Evolutionary conservation across 768 basidiomycete species (phyloP).

Genomic region (Gelatoporia subvermispora): DNA sequence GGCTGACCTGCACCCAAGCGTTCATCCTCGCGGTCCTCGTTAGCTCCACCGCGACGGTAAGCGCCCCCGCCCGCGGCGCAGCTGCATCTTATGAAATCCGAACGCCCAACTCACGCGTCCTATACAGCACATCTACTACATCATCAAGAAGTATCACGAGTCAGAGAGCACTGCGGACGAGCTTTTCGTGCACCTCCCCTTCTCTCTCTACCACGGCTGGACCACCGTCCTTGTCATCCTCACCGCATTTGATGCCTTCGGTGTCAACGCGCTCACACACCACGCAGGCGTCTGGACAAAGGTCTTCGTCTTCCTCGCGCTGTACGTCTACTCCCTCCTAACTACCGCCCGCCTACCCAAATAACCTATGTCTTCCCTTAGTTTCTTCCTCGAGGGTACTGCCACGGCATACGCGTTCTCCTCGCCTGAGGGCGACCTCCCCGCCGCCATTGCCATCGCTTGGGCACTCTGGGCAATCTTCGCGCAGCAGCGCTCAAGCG

Average conservation of each 20-base stretch:
- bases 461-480: constrained; percentile 95
- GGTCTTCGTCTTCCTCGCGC: constrained; percentile 88
- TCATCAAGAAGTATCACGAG: constrained; percentile 82
- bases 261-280: constrained; percentile 62
- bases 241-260: constrained; percentile 86
- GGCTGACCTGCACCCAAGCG: constrained; percentile 49
- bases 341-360: too few relatives aligned
- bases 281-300: constrained; percentile 86
- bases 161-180: constrained; percentile 68
- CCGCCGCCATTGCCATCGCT: constrained; percentile 85
- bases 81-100: background rate
- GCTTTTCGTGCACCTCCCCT: constrained; percentile 90
- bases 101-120: constrained; percentile 2
- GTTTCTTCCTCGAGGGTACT: constrained; percentile 89
- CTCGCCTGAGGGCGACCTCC: constrained; percentile 84
- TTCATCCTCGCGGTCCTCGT: constrained; percentile 89
- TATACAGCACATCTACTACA: constrained; percentile 84
- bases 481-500: constrained; percentile 57
- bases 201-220: constrained; percentile 95
- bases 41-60: constrained; percentile 58
- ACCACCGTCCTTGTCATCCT: constrained; percentile 79
- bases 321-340: too few relatives aligned
- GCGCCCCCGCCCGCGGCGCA: constrained; percentile 7
- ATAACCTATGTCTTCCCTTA: constrained; percentile 23
- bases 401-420: constrained; percentile 95